Evolutionary conservation across 2,329 filamentous ascomycete species (phyloP), one percentile per base, ranked within the genome.

Genomic region (Verruconis gallopava): DNA sequence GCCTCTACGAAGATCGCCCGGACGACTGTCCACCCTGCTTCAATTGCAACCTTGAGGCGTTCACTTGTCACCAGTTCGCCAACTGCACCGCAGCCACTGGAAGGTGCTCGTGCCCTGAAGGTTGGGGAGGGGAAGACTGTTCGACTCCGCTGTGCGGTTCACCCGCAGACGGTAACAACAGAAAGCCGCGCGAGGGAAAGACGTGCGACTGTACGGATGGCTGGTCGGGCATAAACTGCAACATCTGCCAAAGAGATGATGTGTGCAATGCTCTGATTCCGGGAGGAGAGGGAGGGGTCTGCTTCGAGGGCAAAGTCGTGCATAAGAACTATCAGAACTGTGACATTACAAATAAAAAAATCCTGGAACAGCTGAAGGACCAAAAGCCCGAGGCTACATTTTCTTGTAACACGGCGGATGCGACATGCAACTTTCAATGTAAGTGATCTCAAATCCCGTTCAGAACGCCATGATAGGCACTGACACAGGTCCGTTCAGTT

Each of bases 281-380:
- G 3, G 77, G 80, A 12, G 75, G 75, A 3, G 74, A 85, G 47
- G 85, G 80, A 36, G 91, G 86, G 21, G 79, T 94, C 9, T 98
- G 91, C 65, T 96, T 95, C 59, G 81, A 84, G 55, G 89, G 89
- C 36, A 77, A 93, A 50, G 80, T 93, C 9, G 80, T 96, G 48
- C 86, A 91, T 53, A 78, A 93, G 63, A 98, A 96, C 66, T 89
- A 86, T 64, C 93, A 98, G 64, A 91, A 94, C 67, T 98, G 91
- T 64, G 85, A 93, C 60, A 91, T 98, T 50, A 96, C 88, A 43
- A 98, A 98, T 66, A 75, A 77, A 60, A 91, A 93, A 67, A 98
- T 98, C 55, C 69, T 89, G 43, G 78, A 88, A 47, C 78, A 89
- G 55, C 72, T 98, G 38, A 83, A 86, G 53, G 79, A 81, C 35